Evolutionary conservation across 2,329 filamentous ascomycete species (phyloP), one percentile per base, ranked within the genome.

Genomic region (Diaporthe vexans): DNA sequence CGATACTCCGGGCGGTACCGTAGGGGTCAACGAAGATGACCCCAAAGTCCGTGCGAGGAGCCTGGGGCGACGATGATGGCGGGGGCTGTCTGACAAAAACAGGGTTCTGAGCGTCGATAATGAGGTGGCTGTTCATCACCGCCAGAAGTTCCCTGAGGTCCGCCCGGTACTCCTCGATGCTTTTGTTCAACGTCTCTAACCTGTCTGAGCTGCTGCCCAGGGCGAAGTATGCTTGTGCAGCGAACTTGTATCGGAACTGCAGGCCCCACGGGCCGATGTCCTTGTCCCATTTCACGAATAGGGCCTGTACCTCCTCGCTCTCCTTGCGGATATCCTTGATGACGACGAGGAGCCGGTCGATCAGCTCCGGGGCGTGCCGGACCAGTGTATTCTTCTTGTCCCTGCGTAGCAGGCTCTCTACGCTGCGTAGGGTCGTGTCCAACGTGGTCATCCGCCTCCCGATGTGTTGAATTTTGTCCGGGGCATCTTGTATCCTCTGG

Each of bases 21-120:
- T 77, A 77, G 0, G 79, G 78, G 72, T 81, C 80, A 21, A 81
- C 76, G 48, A 81, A 80, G 52, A 81, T 74, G 67, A 81, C 65
- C 19, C 67, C 77, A 73, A 75, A 77, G 54, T 80, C 77, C 11
- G 52, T 54, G 15, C 76, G 73, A 13, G 71, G 73, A 9, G 74
- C 72, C 19, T 43, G 29, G 0, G 77, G 74, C 0, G 73, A 65
- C 10, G 76, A 73, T 11, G 76, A 76, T 0, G 77, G 74, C 0
- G 61, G 63, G 0, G 58, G 65, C 21, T 67, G 58, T 33, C 69
- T 76, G n/a, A 51, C 33, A 11, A 15, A 4, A 7, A 19, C 46
- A 29, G 63, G 56, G 24, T 24, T 59, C 56, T 58, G 73, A 11
- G 40, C 51, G 7, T 19, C 21, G 40, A 65, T 54, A 10, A 59